These are phyloP conservation scores for Rhododendron ferrugineum DNA, from an alignment of 148 eudicot genomes.

Conservation along the genomic window DNA sequence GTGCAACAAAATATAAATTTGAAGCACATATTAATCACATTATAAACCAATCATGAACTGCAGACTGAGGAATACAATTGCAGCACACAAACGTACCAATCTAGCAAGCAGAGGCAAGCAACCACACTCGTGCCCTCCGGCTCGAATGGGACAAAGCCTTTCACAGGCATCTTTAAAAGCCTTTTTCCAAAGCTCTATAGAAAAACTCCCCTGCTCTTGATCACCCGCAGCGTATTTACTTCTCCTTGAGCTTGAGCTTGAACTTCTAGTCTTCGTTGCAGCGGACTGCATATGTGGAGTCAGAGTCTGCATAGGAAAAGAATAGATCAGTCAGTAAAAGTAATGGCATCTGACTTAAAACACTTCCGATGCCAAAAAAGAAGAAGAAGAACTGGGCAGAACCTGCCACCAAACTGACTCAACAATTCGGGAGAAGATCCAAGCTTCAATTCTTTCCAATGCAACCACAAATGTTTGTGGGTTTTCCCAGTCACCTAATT, in stretches of 20 bases:
- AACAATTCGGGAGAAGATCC: constrained; percentile 74
- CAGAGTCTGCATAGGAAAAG: constrained; percentile 50
- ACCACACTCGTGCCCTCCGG: constrained; percentile 85
- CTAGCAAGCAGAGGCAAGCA: constrained; percentile 70
- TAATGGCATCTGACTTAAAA: background rate
- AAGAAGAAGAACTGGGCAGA: background rate
- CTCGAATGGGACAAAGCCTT: constrained; percentile 86
- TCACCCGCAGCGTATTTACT: constrained; percentile 55
- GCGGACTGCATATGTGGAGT: constrained; percentile 84
- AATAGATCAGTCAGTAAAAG: background rate
- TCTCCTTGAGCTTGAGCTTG: constrained; percentile 43
- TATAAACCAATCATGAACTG: background rate
- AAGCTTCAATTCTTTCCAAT: constrained; percentile 80
- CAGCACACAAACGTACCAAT: constrained; percentile 39
- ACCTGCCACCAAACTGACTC: constrained; percentile 99
- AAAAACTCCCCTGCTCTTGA: constrained; percentile 77
- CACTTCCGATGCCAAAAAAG: background rate
- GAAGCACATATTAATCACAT: background rate
- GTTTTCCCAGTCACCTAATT: constrained; percentile 74
- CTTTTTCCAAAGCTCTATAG: constrained; percentile 82
- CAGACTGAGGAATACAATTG: background rate
- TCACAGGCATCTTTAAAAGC: constrained; percentile 91
- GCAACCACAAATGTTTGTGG: constrained; percentile 57
- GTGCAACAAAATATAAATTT: background rate
- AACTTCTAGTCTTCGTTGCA: constrained; percentile 43